Evolutionary conservation across 1,284 basidiomycete genomes (phyloP), one percentile per base, ranked within the genome.

Genomic region (Cerioporus squamosus): DNA sequence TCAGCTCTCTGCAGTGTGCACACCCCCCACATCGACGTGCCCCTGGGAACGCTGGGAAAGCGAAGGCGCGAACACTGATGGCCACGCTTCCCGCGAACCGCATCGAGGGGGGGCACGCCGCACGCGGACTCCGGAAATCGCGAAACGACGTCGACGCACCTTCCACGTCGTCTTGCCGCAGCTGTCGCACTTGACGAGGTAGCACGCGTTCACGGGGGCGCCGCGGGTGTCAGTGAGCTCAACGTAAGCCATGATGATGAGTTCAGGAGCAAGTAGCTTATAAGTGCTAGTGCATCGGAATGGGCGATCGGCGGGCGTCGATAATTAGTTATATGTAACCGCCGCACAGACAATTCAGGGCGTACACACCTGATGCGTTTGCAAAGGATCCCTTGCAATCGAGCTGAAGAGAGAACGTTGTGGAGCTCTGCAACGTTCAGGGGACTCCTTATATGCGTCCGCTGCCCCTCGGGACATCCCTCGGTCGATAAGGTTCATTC

Each of bases 111-210:
- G 7, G n/a, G n/a, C n/a, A n/a, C n/a, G n/a, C n/a, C n/a, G n/a
- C n/a, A n/a, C n/a, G n/a, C n/a, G n/a, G n/a, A n/a, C n/a, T n/a
- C n/a, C n/a, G 22, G 12, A 29, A 18, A 12, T 24, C 22, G 31
- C 6, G 36, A 20, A 36, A 45, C 73, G 22, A 20, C n/a, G n/a
- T n/a, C n/a, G n/a, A 52, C 82, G 68, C 70, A 91, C 90, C 77
- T 72, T 79, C 89, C 89, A 92, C n/a, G 86, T 90, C 23, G 77
- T 85, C 79, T 91, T 91, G 49, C 81, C 80, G 72, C 89, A 91
- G 57, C 73, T 79, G 54, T 72, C 74, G 74, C 89, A 91, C 62
- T 79, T 79, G 54, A 86, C 84, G 56, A 73, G 67, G 69, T 73
- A 82, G 75, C 89, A 91, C 52, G 72, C 62, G 70, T 88, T 75